Base-by-base conservation (phyloP, 305 asterid species). In the Fraxinus velutina region DNA sequence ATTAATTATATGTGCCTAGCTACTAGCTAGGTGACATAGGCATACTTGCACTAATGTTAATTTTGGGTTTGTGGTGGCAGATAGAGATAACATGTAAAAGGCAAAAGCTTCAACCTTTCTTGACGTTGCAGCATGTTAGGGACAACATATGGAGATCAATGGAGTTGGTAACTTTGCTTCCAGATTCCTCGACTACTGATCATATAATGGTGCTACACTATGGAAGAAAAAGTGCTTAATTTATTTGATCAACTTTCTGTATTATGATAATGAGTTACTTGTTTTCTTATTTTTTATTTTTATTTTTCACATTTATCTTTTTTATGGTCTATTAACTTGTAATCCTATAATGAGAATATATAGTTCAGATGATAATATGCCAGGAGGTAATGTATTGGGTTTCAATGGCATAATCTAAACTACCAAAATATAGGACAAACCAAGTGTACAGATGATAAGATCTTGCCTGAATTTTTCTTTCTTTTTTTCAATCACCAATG, bases 161-260 rank as follows among this genome's bases (percentile, higher is more conserved):
- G 33, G 72, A 62, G 30, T 22, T 81, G 10, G 85, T 82, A 36
- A 81, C 86, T 47, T 75, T 86, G 84, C 84, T 77, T 83, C 84
- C 78, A 0, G n/a, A 62, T 12, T 50, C 85, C 24, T 44, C 86
- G 13, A 33, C 81, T 1, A 32, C 75, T 22, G 85, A 86, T 68
- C 86, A 86, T 29, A 17, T 86, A 6, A 86, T 86, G 89, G 85
- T 86, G 30, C 77, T 86, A 34, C 89, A 81, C 3, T 86, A 86
- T 22, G 86, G 73, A 21, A 77, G 89, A 76, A 52, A 5, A n/a
- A 84, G 84, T 52, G 22, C 62, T n/a, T 52, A 52, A 39, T 39
- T 39, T 8, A 39, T 1, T 39, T 39, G 5, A 47, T 47, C 17
- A 47, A 47, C 57, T 47, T 47, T 47, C 17, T 47, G 19, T 15